Conservation (phyloP, 2,329 filamentous ascomycete genomes). For the Aspergillus sp. region DNA sequence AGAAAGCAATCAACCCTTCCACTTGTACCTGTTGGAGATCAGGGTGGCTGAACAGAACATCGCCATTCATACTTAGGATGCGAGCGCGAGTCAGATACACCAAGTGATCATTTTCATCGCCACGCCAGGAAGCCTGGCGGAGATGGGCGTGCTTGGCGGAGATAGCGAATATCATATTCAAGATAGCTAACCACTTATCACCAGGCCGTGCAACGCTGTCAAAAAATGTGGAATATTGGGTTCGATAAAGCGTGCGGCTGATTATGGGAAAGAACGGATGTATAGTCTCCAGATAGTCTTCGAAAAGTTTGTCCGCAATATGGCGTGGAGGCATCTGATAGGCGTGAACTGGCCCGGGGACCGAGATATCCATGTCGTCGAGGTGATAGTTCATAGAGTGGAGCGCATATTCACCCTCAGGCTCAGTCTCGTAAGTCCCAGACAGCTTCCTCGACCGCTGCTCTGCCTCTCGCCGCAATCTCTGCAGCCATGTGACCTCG, state of each 20-base stretch:
- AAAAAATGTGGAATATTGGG: slow-evolving; percentile 42
- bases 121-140: slow-evolving; percentile 41
- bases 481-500: slow-evolving; percentile 47
- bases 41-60: slow-evolving; percentile 43
- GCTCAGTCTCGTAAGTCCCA: slow-evolving; percentile 27
- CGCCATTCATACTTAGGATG: slow-evolving; percentile 42
- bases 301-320: slow-evolving; percentile 42
- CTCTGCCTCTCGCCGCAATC: slow-evolving; percentile 38
- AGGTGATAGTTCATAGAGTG: slow-evolving; percentile 41
- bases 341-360: slow-evolving; percentile 39
- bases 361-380: slow-evolving; percentile 44
- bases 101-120: slow-evolving; percentile 43
- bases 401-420: slow-evolving; percentile 32
- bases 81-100: slow-evolving; percentile 45
- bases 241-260: slow-evolving; percentile 38
- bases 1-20: slow-evolving; percentile 43
- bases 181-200: slow-evolving; percentile 44
- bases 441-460: slow-evolving; percentile 30
- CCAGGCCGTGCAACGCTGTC: slow-evolving; percentile 33
- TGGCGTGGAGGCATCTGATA: slow-evolving; percentile 43
- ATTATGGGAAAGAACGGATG: slow-evolving; percentile 48
- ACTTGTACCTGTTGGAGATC: slow-evolving; percentile 49
- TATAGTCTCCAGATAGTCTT: slow-evolving; percentile 42
- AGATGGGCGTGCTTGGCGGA: slow-evolving; percentile 44
- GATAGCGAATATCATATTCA: slow-evolving; percentile 49